phyloP scores from a whole-genome alignment of 2,329 filamentous ascomycete species.

The Stemphylium beticola region DNA sequence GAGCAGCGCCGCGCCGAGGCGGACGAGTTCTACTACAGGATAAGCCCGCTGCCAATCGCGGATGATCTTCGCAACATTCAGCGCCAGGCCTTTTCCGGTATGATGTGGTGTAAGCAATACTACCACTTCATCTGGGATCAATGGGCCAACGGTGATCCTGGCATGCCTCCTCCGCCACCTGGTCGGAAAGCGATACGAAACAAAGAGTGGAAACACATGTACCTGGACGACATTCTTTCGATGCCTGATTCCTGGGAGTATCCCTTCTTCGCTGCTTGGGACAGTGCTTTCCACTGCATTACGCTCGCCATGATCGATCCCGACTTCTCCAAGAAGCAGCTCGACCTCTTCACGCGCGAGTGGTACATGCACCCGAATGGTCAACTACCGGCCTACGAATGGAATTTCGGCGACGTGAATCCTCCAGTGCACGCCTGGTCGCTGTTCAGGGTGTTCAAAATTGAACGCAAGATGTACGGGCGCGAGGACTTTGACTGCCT shows the following conservation, averaged over 20 bases:
- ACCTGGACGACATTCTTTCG: constrained; percentile 92
- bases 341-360: constrained; percentile 93
- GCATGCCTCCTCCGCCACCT: constrained; percentile 83
- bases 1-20: constrained; percentile 87
- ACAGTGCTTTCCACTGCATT: constrained; percentile 96
- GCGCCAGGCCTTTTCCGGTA: constrained; percentile 89
- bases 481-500: constrained; percentile 94
- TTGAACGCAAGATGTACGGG: constrained; percentile 96
- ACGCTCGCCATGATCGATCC: constrained; percentile 96
- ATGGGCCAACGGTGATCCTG: constrained; percentile 93
- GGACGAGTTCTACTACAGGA: constrained; percentile 92
- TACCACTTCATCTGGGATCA: constrained; percentile 98
- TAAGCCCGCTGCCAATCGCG: constrained; percentile 91
- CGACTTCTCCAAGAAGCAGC: constrained; percentile 96
- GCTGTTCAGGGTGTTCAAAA: constrained; percentile 95
- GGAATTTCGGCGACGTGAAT: constrained; percentile 98
- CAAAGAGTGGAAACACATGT: constrained; percentile 89
- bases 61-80: constrained; percentile 96
- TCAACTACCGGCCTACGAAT: constrained; percentile 90
- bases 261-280: constrained; percentile 97
- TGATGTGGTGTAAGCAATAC: constrained; percentile 99
- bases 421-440: constrained; percentile 97
- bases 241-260: constrained; percentile 99
- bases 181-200: constrained; percentile 83
- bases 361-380: constrained; percentile 99